Evolutionary conservation across 2,329 filamentous ascomycete species (phyloP), one percentile per base, ranked within the genome.

Genomic region (Epicoccum nigrum): DNA sequence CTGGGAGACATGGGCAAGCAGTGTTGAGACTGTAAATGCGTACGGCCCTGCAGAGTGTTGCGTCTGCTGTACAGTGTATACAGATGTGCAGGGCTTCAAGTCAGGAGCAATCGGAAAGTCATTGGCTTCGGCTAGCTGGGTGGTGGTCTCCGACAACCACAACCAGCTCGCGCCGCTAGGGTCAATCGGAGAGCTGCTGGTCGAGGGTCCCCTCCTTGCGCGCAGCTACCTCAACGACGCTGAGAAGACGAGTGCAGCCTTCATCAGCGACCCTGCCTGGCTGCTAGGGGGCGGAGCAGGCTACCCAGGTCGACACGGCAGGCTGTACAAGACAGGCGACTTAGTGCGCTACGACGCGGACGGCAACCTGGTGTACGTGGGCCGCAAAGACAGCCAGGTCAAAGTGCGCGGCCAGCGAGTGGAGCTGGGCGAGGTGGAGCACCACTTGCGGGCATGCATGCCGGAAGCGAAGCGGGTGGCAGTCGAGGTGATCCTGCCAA

Each of bases 171-270:
- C 65, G 11, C 50, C 52, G 7, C 19, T 58, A 25, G 56, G 58
- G 3, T 34, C 25, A 17, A 52, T 58, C 32, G 64, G 63, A 1
- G 83, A 86, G 60, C 71, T 86, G 2, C 74, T 84, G 2, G 77
- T 86, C 15, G 81, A 85, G 54, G 81, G 82, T 0, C 79, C 79
- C 0, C 79, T 62, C 15, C 57, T 75, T 3, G 68, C 64, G 1
- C 60, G 62, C n/a, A 57, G 55, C 7, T 67, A 67, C 20, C 43
- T 65, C 2, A 51, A 58, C 15, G 34, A 64, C 2, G 8, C 37
- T 6, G 56, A 23, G 9, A 58, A 63, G 33, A 64, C 63, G 2
- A 49, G 54, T 4, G 47, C 51, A 4, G 46, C 49, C 3, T 69
- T 67, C 38, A 45, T 68, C 12, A 15, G 28, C 2, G 17, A 27